These are phyloP conservation scores for Oryza coarctata DNA, from an alignment of 176 grass and related monocot genomes.

Conservation along the genomic window DNA sequence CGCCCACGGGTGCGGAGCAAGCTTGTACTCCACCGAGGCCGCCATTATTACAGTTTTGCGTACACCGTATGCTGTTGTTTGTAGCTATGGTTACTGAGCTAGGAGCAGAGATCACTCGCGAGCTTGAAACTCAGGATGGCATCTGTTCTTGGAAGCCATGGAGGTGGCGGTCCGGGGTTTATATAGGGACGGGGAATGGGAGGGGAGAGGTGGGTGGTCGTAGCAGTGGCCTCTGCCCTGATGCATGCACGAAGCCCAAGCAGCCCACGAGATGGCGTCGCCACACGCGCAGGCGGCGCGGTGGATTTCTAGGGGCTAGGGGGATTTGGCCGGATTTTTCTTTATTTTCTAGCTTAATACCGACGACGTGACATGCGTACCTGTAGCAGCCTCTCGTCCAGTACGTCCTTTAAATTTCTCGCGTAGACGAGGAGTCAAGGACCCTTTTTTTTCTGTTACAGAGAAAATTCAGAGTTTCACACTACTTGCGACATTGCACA, in stretches of 20 bases:
- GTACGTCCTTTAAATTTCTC: background rate
- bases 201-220: background rate
- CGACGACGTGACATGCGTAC: background rate
- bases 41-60: slow-evolving; percentile 33
- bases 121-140: slow-evolving; percentile 23
- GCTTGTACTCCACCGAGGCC: slow-evolving; percentile 56
- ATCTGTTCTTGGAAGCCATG: slow-evolving; percentile 40
- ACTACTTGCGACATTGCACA: background rate
- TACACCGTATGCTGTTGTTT: background rate
- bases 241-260: slow-evolving; percentile 9
- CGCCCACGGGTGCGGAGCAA: slow-evolving; percentile 29
- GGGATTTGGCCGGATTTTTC: background rate
- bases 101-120: background rate
- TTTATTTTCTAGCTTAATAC: background rate
- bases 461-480: background rate
- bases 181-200: slow-evolving; percentile 29
- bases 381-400: background rate
- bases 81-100: background rate
- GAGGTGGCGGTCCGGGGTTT: slow-evolving; percentile 19
- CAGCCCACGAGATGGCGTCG: slow-evolving; percentile 15
- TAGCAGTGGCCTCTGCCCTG: background rate
- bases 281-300: slow-evolving; percentile 23
- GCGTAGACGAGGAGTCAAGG: background rate
- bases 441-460: background rate
- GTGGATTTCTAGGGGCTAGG: background rate